These are phyloP conservation scores for Eucalyptus erythrocorys DNA, from an alignment of 345 rosid genomes.

Conservation along the genomic window DNA sequence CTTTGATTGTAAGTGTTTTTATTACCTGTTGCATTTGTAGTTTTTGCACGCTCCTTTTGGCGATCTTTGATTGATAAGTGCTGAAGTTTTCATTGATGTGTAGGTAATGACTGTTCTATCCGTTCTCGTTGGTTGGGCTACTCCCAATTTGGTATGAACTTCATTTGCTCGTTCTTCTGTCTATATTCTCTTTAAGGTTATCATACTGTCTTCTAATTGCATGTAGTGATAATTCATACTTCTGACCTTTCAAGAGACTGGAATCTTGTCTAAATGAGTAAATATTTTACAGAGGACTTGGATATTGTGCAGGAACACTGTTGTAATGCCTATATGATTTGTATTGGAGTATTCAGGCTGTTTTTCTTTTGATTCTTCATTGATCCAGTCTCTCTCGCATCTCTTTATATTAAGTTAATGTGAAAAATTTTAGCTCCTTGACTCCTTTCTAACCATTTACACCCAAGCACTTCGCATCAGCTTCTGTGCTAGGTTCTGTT, in stretches of 20 bases:
- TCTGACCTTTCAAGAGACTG: background rate
- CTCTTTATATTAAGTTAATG: background rate
- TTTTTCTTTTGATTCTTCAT: background rate
- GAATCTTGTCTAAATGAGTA: background rate
- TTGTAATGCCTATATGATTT: background rate
- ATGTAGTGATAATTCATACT: background rate
- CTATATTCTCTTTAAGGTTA: background rate
- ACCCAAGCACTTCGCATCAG: background rate
- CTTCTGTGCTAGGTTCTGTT: background rate
- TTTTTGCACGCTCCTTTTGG: background rate
- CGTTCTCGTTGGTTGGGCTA: conserved; percentile 78
- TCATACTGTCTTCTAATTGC: background rate
- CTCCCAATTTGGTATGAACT: conserved; percentile 81
- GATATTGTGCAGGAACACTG: background rate
- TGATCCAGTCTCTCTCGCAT: background rate
- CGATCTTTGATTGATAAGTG: background rate
- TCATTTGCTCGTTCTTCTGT: background rate
- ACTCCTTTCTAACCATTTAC: background rate
- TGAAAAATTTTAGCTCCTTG: background rate
- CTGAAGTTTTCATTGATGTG: background rate
- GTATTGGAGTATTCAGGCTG: background rate
- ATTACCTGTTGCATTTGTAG: background rate
- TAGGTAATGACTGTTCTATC: conserved; percentile 94
- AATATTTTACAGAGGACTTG: background rate
- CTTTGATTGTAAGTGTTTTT: conserved; percentile 52